Evolutionary conservation across 768 basidiomycete species (phyloP).

Genomic region (Podaxis sp.): DNA sequence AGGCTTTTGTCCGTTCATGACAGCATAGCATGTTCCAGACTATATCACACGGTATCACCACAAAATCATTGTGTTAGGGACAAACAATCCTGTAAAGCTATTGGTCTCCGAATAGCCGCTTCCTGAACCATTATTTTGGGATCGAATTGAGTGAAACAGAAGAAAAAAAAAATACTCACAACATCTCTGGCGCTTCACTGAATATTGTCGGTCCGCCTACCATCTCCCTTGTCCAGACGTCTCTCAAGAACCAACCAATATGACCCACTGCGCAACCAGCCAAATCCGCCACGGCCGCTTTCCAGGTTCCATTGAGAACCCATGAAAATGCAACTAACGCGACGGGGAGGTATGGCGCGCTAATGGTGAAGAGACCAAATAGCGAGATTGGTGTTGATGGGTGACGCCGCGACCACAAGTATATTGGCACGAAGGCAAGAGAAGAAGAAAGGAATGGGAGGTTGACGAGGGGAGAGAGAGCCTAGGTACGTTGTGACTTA

Average conservation of each 20-base stretch:
- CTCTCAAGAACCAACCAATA: conserved; percentile 79
- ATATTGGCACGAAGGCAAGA: conserved; percentile 93
- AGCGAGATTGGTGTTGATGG: conserved; percentile 94
- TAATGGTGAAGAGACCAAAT: conserved; percentile 92
- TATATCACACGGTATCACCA: neutral
- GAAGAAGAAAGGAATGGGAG: conserved; percentile 93
- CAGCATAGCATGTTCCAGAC: neutral
- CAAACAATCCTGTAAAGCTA: conserved; percentile 15
- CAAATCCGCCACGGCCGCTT: conserved; percentile 77
- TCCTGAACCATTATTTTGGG: conserved; percentile 35
- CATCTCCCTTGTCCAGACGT: conserved; percentile 90
- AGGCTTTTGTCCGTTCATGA: neutral
- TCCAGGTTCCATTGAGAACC: conserved; percentile 81
- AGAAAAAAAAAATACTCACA: conserved; percentile 49
- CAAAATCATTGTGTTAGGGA: no score
- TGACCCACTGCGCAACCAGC: conserved; percentile 88
- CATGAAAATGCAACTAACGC: conserved; percentile 88
- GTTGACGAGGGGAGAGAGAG: conserved; percentile 83
- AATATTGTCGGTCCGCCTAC: conserved; percentile 68
- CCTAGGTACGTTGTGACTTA: conserved; percentile 35
- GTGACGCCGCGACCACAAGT: conserved; percentile 95
- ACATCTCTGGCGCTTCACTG: conserved; percentile 64
- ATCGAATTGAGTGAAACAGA: neutral
- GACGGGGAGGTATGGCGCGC: conserved; percentile 91
- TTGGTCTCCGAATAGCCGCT: conserved; percentile 62